These are phyloP conservation scores for Rhinocladiella similis DNA, from an alignment of 2,329 filamentous ascomycete species.

Conservation along the genomic window DNA sequence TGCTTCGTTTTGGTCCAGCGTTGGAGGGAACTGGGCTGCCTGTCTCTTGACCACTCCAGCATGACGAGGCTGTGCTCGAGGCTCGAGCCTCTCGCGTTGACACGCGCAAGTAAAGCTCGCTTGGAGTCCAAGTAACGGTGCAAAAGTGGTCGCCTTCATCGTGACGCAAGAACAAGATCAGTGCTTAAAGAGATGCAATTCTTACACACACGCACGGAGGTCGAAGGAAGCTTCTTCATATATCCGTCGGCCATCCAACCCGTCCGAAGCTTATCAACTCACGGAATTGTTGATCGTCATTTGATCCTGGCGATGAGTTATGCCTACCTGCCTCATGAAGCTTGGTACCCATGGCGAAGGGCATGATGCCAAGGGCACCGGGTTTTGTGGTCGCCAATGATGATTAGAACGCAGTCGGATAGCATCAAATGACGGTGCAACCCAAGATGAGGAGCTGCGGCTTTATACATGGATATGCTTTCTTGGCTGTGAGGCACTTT, in stretches of 20 bases:
- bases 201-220: no score
- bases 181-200: no score
- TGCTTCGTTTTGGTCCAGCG: slow-evolving; percentile 31
- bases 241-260: neutral
- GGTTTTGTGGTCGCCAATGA: neutral
- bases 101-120: slow-evolving; percentile 22
- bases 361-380: neutral
- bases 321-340: neutral
- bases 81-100: slow-evolving; percentile 3
- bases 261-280: neutral
- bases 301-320: neutral
- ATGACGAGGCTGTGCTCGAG: slow-evolving; percentile 13
- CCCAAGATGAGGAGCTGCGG: neutral
- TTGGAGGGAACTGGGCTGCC: slow-evolving; percentile 28
- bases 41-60: slow-evolving; percentile 27
- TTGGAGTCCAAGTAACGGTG: slow-evolving; percentile 21
- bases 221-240: neutral
- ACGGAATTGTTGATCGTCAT: neutral
- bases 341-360: neutral
- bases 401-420: neutral
- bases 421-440: neutral
- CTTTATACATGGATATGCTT: neutral
- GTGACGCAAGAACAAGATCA: neutral
- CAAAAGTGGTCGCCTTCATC: slow-evolving; percentile 8
- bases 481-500: no score